Conservation (phyloP, 2,329 filamentous ascomycete species). For the Bertia moriformis region DNA sequence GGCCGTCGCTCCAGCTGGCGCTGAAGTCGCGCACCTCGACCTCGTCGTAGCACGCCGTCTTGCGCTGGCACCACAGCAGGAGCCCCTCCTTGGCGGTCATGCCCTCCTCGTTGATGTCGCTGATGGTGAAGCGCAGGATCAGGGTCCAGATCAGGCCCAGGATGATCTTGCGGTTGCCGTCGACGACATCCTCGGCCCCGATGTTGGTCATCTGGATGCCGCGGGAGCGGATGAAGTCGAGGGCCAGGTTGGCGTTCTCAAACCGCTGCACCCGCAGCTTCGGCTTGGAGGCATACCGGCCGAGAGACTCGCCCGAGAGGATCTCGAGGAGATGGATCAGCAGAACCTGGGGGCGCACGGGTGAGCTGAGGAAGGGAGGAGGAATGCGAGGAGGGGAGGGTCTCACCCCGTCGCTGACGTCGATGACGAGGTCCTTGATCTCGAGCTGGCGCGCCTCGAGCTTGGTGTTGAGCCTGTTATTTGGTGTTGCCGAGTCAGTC, state of each 20-base stretch:
- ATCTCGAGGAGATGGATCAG: conserved; percentile 96
- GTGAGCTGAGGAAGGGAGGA: conserved; percentile 1
- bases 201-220: conserved; percentile 98
- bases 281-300: conserved; percentile 88
- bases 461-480: conserved; percentile 85
- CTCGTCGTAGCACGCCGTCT: conserved; percentile 96
- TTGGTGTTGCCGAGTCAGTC: not conserved
- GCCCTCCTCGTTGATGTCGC: conserved; percentile 94
- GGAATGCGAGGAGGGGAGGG: not conserved
- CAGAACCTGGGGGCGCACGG: conserved; percentile 46
- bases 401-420: conserved; percentile 83
- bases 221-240: conserved; percentile 81
- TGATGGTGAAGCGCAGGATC: conserved; percentile 95
- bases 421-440: conserved; percentile 74
- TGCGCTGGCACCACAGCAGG: conserved; percentile 91
- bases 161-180: conserved; percentile 95
- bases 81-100: conserved; percentile 95
- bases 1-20: conserved; percentile 87
- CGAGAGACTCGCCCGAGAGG: conserved; percentile 83
- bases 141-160: conserved; percentile 95
- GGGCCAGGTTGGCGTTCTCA: conserved; percentile 91
- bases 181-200: conserved; percentile 92
- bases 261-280: conserved; percentile 93
- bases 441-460: conserved; percentile 63
- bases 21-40: conserved; percentile 94